Percentiles rank a stretch among this genome's conserved stretches.
These are phyloP conservation scores for Staphylotrichum longicolle DNA, from an alignment of 495 filamentous ascomycete genomes.

Conservation along the genomic window DNA sequence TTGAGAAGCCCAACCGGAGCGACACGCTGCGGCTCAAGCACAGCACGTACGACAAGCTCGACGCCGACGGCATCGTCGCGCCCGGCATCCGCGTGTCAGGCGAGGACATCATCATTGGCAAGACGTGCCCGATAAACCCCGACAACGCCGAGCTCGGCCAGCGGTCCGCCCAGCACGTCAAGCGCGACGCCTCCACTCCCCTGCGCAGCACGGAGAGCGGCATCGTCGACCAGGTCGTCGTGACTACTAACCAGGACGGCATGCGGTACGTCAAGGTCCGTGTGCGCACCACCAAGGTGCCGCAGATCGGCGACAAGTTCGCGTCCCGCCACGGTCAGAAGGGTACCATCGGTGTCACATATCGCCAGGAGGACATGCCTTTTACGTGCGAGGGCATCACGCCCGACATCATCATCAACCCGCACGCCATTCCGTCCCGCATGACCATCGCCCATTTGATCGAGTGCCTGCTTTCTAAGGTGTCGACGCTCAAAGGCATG, in stretches of 20 bases:
- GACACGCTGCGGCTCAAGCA: slow-evolving; percentile 90
- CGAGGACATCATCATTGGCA: slow-evolving; percentile 99
- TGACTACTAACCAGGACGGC: slow-evolving; percentile 89
- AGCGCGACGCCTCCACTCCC: slow-evolving; percentile 91
- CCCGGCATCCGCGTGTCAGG: slow-evolving; percentile 92
- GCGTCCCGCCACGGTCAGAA: slow-evolving; percentile 99
- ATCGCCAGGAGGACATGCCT: slow-evolving; percentile 96
- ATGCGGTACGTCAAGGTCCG: slow-evolving; percentile 94
- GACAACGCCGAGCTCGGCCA: slow-evolving; percentile 94
- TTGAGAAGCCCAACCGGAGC: slow-evolving; percentile 87
- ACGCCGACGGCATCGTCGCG: slow-evolving; percentile 89
- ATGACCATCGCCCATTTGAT: slow-evolving; percentile 99
- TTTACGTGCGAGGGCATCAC: slow-evolving; percentile 89
- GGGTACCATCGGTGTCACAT: slow-evolving; percentile 98
- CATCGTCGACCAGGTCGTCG: slow-evolving; percentile 88
- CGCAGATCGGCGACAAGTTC: slow-evolving; percentile 99
- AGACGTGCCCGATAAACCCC: slow-evolving; percentile 89
- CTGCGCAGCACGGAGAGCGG: slow-evolving; percentile 93
- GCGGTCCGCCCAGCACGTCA: slow-evolving; percentile 81
- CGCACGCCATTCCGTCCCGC: slow-evolving; percentile 98
- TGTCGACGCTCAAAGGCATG: slow-evolving; percentile 81
- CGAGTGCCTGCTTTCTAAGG: slow-evolving; percentile 95
- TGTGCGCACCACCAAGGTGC: slow-evolving; percentile 94
- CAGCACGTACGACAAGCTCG: slow-evolving; percentile 96
- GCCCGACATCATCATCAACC: slow-evolving; percentile 98